Conservation (phyloP, 345 rosid species). For the Aquilaria yunnanensis region DNA sequence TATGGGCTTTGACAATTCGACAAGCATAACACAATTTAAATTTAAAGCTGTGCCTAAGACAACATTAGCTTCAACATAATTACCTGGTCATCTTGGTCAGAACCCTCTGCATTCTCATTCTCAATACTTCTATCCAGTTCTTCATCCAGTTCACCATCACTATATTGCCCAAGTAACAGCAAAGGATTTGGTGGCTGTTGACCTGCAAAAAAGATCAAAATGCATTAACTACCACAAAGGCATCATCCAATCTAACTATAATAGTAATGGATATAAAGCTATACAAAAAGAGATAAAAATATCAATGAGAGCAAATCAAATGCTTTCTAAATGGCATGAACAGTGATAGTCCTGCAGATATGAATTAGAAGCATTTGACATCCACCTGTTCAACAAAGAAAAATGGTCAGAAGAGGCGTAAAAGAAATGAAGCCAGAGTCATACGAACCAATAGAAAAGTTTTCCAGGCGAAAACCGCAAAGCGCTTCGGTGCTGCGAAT, state of each 20-base stretch:
- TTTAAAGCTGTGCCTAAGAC: background rate
- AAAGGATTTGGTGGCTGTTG: conserved; percentile 69
- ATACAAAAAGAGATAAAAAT: conserved; percentile 19
- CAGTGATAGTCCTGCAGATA: conserved; percentile 12
- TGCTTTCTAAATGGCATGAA: conserved; percentile 12
- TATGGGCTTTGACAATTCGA: background rate
- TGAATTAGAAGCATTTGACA: conserved; percentile 21
- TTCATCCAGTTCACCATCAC: conserved; percentile 80
- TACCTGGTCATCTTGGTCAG: conserved; percentile 52
- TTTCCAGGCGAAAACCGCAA: conserved; percentile 66
- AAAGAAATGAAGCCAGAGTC: conserved; percentile 77
- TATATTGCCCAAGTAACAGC: conserved; percentile 84
- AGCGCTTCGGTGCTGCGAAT: conserved; percentile 48
- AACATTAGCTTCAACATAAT: conserved; percentile 9
- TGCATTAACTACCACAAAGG: conserved; percentile 30
- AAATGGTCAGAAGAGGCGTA: conserved; percentile 47
- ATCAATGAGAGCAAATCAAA: conserved; percentile 13
- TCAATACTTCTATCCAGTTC: conserved; percentile 26
- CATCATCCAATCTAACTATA: conserved; percentile 10
- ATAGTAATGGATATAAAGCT: conserved; percentile 8
- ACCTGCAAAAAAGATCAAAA: conserved; percentile 53
- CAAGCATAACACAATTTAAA: background rate
- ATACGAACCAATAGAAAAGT: conserved; percentile 83
- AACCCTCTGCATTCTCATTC: conserved; percentile 25
- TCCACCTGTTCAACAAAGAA: conserved; percentile 62